Evolutionary conservation across 2,329 filamentous ascomycete species (phyloP).

Genomic region (Colletotrichum cereale): DNA sequence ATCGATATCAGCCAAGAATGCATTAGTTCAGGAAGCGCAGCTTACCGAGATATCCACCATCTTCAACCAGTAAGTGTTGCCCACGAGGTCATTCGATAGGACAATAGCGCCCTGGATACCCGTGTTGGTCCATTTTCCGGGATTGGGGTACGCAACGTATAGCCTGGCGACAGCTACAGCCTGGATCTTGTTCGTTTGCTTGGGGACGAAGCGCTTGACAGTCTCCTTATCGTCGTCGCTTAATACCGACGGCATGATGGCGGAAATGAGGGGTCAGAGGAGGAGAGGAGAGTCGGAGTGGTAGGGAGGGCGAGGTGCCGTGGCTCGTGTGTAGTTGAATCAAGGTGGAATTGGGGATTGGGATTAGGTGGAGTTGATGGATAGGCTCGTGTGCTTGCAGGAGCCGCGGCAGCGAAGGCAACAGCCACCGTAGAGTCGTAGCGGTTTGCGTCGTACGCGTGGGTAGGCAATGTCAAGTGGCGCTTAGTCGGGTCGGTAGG

Average conservation of each 20-base stretch:
- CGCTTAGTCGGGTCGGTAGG: slow-evolving; percentile 33
- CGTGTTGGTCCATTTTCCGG: slow-evolving; percentile 90
- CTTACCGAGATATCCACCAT: slow-evolving; percentile 94
- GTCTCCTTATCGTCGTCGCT: slow-evolving; percentile 96
- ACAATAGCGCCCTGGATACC: slow-evolving; percentile 93
- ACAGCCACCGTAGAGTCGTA: slow-evolving; percentile 23
- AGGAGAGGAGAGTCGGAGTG: slow-evolving; percentile 14
- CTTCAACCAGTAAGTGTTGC: slow-evolving; percentile 97
- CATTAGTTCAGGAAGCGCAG: slow-evolving; percentile 43
- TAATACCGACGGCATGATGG: slow-evolving; percentile 75
- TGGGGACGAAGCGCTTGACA: slow-evolving; percentile 94
- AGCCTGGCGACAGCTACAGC: slow-evolving; percentile 93
- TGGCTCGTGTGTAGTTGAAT: slow-evolving; percentile 36
- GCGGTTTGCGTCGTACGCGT: slow-evolving; percentile 36
- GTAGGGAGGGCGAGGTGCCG: slow-evolving; percentile 24
- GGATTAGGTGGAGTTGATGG: slow-evolving; percentile 36
- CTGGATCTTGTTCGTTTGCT: slow-evolving; percentile 96
- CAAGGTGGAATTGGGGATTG: slow-evolving; percentile 32
- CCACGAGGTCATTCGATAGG: slow-evolving; percentile 92
- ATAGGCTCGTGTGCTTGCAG: slow-evolving; percentile 35
- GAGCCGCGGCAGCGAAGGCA: slow-evolving; percentile 34
- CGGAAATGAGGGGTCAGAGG: slow-evolving; percentile 24
- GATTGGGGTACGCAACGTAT: slow-evolving; percentile 91
- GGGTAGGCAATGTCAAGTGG: slow-evolving; percentile 32
- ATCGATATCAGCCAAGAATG: slow-evolving; percentile 40